phyloP scores from a whole-genome alignment of 2,329 filamentous ascomycete species.

The Verticillium nubilum region DNA sequence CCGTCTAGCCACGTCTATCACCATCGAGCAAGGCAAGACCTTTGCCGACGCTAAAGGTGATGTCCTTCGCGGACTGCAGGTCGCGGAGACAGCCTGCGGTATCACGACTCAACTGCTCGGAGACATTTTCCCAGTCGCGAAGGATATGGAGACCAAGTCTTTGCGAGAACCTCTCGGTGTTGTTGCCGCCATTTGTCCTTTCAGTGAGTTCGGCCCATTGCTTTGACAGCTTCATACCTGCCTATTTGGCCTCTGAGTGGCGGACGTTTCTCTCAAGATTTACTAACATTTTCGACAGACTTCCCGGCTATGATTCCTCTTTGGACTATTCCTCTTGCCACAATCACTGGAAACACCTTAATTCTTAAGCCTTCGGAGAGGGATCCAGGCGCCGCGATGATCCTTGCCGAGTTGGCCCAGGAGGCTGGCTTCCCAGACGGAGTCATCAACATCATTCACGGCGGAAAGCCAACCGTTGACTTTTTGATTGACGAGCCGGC shows the following conservation, averaged over 20 bases:
- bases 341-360: conserved; percentile 66
- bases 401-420: conserved; percentile 54
- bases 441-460: conserved; percentile 63
- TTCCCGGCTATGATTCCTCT: conserved; percentile 75
- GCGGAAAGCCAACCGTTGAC: conserved; percentile 58
- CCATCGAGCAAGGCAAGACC: conserved; percentile 70
- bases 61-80: conserved; percentile 66
- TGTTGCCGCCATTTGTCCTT: conserved; percentile 67
- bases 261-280: not conserved
- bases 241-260: no score
- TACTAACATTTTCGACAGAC: conserved; percentile 33
- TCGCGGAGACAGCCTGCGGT: conserved; percentile 67
- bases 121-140: conserved; percentile 67
- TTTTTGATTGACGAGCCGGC: conserved; percentile 64
- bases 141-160: conserved; percentile 71
- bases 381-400: conserved; percentile 56
- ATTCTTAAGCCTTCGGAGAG: conserved; percentile 60
- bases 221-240: no score
- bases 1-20: conserved; percentile 66
- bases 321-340: conserved; percentile 71
- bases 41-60: conserved; percentile 67
- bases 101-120: conserved; percentile 68
- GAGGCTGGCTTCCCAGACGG: conserved; percentile 57
- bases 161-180: conserved; percentile 67
- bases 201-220: conserved; percentile 49